These are phyloP conservation scores for Neurospora sp. DNA, from an alignment of 2,329 filamentous ascomycete species.

Conservation along the genomic window DNA sequence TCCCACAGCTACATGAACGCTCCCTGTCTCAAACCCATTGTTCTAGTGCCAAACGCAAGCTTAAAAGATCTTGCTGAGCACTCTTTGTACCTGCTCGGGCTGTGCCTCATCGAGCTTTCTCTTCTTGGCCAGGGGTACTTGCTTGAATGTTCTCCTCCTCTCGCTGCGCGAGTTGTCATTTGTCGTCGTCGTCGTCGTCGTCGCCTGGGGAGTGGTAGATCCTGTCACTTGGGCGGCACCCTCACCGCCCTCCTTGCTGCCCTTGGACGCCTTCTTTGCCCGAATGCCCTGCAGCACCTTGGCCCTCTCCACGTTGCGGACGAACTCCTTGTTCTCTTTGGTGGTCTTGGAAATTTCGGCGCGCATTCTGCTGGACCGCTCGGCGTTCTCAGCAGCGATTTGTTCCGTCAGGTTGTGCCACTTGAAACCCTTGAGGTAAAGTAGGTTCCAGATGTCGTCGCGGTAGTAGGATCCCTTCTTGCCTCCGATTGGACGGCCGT, in stretches of 20 bases:
- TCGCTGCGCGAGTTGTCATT: constrained; percentile 18
- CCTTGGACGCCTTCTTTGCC: constrained; percentile 43
- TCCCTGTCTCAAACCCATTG: not conserved
- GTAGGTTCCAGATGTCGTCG: constrained; percentile 78
- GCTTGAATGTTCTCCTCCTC: constrained; percentile 51
- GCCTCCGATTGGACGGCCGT: constrained; percentile 68
- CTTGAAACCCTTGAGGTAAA: constrained; percentile 77
- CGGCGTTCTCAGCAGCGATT: constrained; percentile 73
- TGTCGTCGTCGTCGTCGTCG: not conserved
- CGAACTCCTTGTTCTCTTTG: constrained; percentile 73
- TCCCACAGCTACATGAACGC: not conserved
- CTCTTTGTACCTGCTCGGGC: constrained; percentile 47
- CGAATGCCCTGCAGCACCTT: constrained; percentile 73
- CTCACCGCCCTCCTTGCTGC: constrained; percentile 22
- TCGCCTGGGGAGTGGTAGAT: not conserved
- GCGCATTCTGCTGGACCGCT: constrained; percentile 63
- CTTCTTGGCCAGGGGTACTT: constrained; percentile 51
- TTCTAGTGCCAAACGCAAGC: not conserved
- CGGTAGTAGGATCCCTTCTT: constrained; percentile 78
- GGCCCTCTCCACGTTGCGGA: constrained; percentile 67
- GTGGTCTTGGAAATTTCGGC: constrained; percentile 68
- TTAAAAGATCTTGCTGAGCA: constrained; percentile 57
- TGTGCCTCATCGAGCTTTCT: constrained; percentile 39
- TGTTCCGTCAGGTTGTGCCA: constrained; percentile 56
- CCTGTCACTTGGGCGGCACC: not conserved